Evolutionary conservation across 805 yeast genomes (phyloP).

Genomic region (Starmerella asiatica): DNA sequence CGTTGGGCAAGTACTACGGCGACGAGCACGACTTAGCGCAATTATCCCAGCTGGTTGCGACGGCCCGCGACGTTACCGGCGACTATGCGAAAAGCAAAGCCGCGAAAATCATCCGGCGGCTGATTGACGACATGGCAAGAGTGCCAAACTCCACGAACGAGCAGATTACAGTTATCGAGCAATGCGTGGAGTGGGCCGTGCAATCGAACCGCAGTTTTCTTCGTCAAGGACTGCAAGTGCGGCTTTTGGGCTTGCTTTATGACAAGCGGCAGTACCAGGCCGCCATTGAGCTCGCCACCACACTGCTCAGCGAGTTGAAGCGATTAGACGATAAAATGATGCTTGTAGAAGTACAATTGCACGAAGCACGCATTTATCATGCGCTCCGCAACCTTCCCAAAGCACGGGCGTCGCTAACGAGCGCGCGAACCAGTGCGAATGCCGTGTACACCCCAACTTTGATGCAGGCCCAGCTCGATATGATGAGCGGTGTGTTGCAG

Average conservation of each 20-base stretch:
- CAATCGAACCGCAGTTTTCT: conserved; percentile 72
- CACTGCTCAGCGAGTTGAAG: conserved; percentile 70
- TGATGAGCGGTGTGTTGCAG: conserved; percentile 88
- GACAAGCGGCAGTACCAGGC: conserved; percentile 51
- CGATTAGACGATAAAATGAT: conserved; percentile 91
- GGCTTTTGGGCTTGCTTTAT: conserved; percentile 64
- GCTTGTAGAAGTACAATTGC: conserved; percentile 84
- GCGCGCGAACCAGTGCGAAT: conserved; percentile 96
- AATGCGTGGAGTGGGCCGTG: conserved; percentile 77
- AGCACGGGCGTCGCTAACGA: conserved; percentile 79
- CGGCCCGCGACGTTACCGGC: conserved; percentile 58
- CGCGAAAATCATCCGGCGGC: conserved; percentile 71
- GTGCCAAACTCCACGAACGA: conserved; percentile 47
- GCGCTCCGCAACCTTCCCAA: conserved; percentile 83
- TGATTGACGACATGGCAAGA: conserved; percentile 63
- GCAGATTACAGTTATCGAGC: conserved; percentile 61
- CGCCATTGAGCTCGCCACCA: conserved; percentile 58
- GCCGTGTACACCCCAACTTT: conserved; percentile 90
- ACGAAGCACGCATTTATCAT: conserved; percentile 82
- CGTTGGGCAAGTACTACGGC: conserved; percentile 62
- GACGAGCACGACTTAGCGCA: conserved; percentile 34
- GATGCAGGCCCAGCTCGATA: conserved; percentile 84
- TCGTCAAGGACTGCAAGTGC: conserved; percentile 75
- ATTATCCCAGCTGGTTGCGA: conserved; percentile 48
- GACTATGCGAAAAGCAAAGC: conserved; percentile 86